Conservation (phyloP, 1,284 basidiomycete species). For the Naganishia sp. region DNA sequence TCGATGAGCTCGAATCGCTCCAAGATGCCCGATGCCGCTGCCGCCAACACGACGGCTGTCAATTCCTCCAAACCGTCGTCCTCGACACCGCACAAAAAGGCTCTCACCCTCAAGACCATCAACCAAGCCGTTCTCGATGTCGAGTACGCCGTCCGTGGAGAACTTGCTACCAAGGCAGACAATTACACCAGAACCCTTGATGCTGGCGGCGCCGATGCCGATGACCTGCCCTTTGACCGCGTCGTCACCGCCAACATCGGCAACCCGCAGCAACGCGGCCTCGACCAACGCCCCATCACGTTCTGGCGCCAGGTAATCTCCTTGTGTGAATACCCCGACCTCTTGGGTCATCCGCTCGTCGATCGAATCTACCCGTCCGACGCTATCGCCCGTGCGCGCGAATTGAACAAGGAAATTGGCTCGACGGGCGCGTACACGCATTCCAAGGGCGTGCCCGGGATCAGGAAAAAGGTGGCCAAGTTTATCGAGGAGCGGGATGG, state of each 20-base stretch:
- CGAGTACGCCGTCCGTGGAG: constrained; percentile 95
- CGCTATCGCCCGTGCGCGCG: constrained; percentile 77
- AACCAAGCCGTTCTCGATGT: constrained; percentile 86
- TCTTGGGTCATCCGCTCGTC: constrained; percentile 72
- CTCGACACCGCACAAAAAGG: constrained; percentile 3
- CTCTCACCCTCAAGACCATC: constrained; percentile 50
- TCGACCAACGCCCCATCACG: constrained; percentile 91
- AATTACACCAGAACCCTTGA: constrained; percentile 70
- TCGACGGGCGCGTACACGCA: constrained; percentile 95
- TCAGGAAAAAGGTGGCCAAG: constrained; percentile 83
- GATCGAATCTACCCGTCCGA: constrained; percentile 78
- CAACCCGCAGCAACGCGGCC: constrained; percentile 92
- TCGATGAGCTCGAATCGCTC: constrained; percentile 23
- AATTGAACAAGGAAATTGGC: constrained; percentile 82
- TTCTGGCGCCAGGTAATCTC: constrained; percentile 78
- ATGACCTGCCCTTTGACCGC: constrained; percentile 74
- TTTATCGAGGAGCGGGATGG: constrained; percentile 91
- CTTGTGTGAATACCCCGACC: constrained; percentile 85
- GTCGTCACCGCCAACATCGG: constrained; percentile 97
- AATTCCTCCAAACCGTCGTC: constrained; percentile 4
- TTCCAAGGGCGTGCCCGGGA: constrained; percentile 86
- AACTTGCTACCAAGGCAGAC: constrained; percentile 92
- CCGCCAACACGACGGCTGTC: constrained; percentile 18
- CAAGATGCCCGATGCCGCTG: constrained; percentile 24
- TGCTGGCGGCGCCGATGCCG: constrained; percentile 55